phyloP scores from a whole-genome alignment of 352 stramenopile genomes.

The Pythium coloratum region DNA sequence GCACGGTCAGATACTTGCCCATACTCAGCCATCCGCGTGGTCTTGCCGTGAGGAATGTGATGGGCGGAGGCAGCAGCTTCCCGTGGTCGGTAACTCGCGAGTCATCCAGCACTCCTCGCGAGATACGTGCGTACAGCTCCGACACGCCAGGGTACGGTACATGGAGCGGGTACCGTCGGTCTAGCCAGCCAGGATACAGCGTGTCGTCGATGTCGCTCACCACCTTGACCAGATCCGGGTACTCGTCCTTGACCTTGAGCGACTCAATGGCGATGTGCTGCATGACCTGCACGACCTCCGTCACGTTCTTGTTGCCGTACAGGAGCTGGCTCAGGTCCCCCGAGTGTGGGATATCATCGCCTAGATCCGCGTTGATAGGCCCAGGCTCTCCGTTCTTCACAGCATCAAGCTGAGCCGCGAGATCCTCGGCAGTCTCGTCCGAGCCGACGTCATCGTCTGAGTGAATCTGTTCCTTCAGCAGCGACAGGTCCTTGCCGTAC shows the following conservation, averaged over 20 bases:
- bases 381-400: slow-evolving; percentile 16
- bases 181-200: slow-evolving; percentile 75
- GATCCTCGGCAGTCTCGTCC: slow-evolving; percentile 23
- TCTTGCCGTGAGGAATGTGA: slow-evolving; percentile 82
- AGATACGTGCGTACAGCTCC: slow-evolving; percentile 68
- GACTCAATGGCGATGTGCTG: slow-evolving; percentile 83
- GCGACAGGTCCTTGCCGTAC: slow-evolving; percentile 62
- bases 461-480: slow-evolving; percentile 83
- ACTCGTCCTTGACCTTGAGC: slow-evolving; percentile 58
- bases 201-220: slow-evolving; percentile 89
- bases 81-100: not conserved
- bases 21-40: slow-evolving; percentile 80
- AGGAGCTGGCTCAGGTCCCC: slow-evolving; percentile 80
- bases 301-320: slow-evolving; percentile 76
- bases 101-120: slow-evolving; percentile 44
- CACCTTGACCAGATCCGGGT: slow-evolving; percentile 74
- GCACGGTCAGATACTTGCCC: slow-evolving; percentile 73
- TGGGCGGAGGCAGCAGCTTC: slow-evolving; percentile 37
- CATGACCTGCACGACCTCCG: slow-evolving; percentile 78
- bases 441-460: slow-evolving; percentile 54
- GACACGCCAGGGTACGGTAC: slow-evolving; percentile 80
- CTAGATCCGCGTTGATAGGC: not conserved
- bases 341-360: slow-evolving; percentile 53
- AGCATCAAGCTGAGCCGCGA: slow-evolving; percentile 15
- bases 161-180: slow-evolving; percentile 72